Conservation (phyloP, 106 monocot species). For the Agapanthus africanus region DNA sequence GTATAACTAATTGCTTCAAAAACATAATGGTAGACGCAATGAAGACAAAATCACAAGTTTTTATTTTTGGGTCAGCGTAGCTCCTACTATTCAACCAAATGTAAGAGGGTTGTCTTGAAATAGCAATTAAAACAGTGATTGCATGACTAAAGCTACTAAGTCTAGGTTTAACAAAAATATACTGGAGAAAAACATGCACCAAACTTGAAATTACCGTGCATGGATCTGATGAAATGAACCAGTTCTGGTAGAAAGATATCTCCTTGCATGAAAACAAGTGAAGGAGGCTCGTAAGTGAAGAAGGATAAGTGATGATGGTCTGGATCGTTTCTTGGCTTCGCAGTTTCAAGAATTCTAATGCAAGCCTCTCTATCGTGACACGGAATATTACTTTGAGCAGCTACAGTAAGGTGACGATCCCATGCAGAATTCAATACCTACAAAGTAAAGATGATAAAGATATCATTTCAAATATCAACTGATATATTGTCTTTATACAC, state of each 20-base stretch:
- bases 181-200: too few relatives aligned
- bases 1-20: too few relatives aligned
- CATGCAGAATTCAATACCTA: slow-evolving; percentile 76
- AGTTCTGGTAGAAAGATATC: slow-evolving; percentile 45
- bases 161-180: too few relatives aligned
- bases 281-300: slow-evolving; percentile 52
- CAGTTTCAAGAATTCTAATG: slow-evolving; percentile 36
- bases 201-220: slow-evolving; percentile 95
- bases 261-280: slow-evolving; percentile 32
- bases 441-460: not conserved
- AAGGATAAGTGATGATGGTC: slow-evolving; percentile 60
- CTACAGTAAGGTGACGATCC: slow-evolving; percentile 50
- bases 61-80: too few relatives aligned
- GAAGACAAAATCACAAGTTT: too few relatives aligned
- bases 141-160: too few relatives aligned
- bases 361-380: slow-evolving; percentile 50
- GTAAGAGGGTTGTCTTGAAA: too few relatives aligned
- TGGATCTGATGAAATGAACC: slow-evolving; percentile 63
- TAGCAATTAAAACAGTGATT: too few relatives aligned
- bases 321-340: slow-evolving; percentile 71
- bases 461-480: too few relatives aligned
- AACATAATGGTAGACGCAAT: too few relatives aligned
- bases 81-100: too few relatives aligned
- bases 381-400: slow-evolving; percentile 38
- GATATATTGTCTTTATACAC: too few relatives aligned